Base-by-base conservation (phyloP, 306 rosid species). In the Calophaca sinica region DNA sequence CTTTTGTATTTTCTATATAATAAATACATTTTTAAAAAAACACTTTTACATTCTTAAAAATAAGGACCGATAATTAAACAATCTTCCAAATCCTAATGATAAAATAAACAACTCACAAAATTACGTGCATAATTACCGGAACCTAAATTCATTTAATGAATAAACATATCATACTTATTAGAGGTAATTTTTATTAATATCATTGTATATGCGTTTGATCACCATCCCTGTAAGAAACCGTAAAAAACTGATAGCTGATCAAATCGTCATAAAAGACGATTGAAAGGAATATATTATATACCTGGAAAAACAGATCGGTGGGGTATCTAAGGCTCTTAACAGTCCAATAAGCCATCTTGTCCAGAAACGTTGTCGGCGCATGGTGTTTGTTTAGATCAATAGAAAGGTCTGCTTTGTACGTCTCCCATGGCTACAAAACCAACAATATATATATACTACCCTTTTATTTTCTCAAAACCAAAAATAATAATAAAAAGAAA, bases 241-340 rank as follows among this genome's bases (percentile, higher is more conserved):
- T 29, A 31, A 63, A 63, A 15, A 4, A 41, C 5, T 42, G 9
- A 11, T 3, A 62, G 7, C 33, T 36, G 2, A 10, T 33, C 4
- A 33, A 33, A 2, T 20, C 26, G 26, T 20, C 36, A 33, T 2
- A 33, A 33, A 33, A 31, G 4, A 0, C 3, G 12, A n/a, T 9
- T 55, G 8, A 15, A 62, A 14, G 7, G 7, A 45, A n/a, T 12
- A 6, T 33, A 60, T n/a, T 12, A 6, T 20, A 13, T 66, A 89
- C 96, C 94, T 91, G 97, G 68, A 91, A 91, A 79, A 91, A 91
- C 0, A 89, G 0, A 39, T 91, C 97, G 20, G 93, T 83, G 6
- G 96, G 97, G 72, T 11, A 79, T 79, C 93, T 65, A 41, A 91
- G 88, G 48, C 75, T 29, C 70, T 86, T 91, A 62, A 89, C 96